phyloP scores from a whole-genome alignment of 305 asterid genomes.

The Solanum aculeatissimum region DNA sequence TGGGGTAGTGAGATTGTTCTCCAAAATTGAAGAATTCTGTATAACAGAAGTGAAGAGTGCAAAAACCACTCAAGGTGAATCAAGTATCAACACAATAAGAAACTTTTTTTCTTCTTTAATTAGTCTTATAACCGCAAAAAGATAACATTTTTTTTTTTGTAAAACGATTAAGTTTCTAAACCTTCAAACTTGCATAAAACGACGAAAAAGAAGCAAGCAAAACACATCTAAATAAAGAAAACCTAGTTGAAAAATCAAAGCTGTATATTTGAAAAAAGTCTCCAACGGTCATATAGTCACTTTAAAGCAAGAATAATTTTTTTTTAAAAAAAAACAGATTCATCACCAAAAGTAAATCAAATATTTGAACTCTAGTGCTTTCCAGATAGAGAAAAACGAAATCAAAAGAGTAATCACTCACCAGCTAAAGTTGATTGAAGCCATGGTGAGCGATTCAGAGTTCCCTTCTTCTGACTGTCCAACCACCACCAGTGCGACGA shows the following conservation, averaged over 20 bases:
- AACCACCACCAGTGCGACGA: constrained; percentile 86
- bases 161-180: background rate
- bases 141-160: background rate
- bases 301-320: background rate
- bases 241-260: background rate
- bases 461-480: constrained; percentile 40
- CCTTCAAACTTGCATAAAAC: background rate
- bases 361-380: background rate
- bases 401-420: background rate
- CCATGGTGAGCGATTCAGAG: constrained; percentile 64
- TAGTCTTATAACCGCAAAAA: background rate
- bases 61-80: background rate
- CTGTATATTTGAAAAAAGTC: background rate
- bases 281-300: background rate
- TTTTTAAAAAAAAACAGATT: background rate
- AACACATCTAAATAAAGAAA: background rate
- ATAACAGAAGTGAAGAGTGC: background rate
- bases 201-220: background rate
- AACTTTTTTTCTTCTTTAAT: background rate
- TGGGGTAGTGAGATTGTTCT: too few species aligned
- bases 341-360: background rate
- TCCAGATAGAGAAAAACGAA: background rate
- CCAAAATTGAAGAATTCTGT: background rate
- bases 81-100: background rate
- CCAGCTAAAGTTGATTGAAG: constrained; percentile 82